Evolutionary conservation across 768 basidiomycete genomes (phyloP).

Genomic region (Russula earlei): DNA sequence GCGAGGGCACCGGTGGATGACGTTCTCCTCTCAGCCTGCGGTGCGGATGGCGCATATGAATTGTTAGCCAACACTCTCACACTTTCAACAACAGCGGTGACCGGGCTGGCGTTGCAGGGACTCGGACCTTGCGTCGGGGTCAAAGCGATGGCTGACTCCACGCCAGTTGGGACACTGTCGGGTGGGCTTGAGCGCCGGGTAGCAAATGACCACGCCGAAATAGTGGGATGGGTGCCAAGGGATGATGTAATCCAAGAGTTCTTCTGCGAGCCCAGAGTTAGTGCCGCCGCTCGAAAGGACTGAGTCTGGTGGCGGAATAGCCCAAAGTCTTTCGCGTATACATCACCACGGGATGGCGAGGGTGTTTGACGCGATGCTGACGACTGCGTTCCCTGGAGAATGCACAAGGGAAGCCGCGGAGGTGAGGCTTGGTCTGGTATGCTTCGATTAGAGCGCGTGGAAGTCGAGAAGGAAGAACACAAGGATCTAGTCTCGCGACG

Average conservation of each 20-base stretch:
- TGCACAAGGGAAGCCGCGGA: slow-evolving; percentile 40
- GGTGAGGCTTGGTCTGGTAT: slow-evolving; percentile 28
- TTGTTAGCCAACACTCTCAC: slow-evolving; percentile 63
- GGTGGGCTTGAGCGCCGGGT: slow-evolving; percentile 29
- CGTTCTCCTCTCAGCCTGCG: slow-evolving; percentile 46
- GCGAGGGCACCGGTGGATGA: slow-evolving; percentile 36
- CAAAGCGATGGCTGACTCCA: slow-evolving; percentile 30
- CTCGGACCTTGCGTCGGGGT: slow-evolving; percentile 30
- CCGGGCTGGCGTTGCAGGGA: slow-evolving; percentile 37
- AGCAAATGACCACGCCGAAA: slow-evolving; percentile 66
- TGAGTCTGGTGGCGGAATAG: slow-evolving; percentile 49
- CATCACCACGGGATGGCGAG: slow-evolving; percentile 39
- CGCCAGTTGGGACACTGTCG: slow-evolving; percentile 23
- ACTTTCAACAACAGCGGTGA: slow-evolving; percentile 44
- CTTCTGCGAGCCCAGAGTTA: slow-evolving; percentile 53
- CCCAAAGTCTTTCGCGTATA: slow-evolving; percentile 39
- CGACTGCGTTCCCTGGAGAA: slow-evolving; percentile 26
- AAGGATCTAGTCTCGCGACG: slow-evolving; percentile 42
- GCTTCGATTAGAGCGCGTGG: no score
- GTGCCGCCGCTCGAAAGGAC: slow-evolving; percentile 36
- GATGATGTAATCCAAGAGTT: slow-evolving; percentile 67
- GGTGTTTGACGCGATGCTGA: slow-evolving; percentile 41
- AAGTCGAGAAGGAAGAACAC: slow-evolving; percentile 67
- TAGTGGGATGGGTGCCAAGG: slow-evolving; percentile 44
- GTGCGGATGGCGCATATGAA: slow-evolving; percentile 41